Percentiles rank a stretch among this genome's conserved stretches.
Evolutionary conservation across 2,329 filamentous ascomycete species (phyloP).

Genomic region (Penicillium frequentans): DNA sequence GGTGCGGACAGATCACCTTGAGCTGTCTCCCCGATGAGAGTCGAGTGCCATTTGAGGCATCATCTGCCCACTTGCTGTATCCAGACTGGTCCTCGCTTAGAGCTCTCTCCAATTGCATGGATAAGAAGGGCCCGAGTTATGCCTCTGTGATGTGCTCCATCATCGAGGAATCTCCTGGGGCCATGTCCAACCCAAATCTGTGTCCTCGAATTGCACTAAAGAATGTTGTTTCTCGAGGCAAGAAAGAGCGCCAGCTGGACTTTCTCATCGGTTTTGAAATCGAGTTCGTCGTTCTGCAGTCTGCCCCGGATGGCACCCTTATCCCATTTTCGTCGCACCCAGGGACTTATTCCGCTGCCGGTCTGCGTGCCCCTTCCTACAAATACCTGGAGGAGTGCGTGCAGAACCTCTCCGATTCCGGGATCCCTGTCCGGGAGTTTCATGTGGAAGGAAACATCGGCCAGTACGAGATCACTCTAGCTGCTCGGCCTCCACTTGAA

Average conservation of each 20-base stretch:
- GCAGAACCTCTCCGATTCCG: not conserved
- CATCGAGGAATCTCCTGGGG: not conserved
- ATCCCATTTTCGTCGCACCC: not conserved
- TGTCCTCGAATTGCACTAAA: not conserved
- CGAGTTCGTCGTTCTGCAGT: constrained; percentile 10
- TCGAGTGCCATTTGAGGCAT: not conserved
- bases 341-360: not conserved
- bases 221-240: not conserved
- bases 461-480: constrained; percentile 18
- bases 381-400: constrained; percentile 5
- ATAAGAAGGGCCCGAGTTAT: not conserved
- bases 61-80: not conserved
- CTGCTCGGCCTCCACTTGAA: constrained; percentile 15
- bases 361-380: constrained; percentile 7
- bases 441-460: constrained; percentile 15
- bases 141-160: constrained; percentile 1
- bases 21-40: not conserved
- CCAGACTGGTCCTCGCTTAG: not conserved
- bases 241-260: not conserved
- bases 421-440: not conserved
- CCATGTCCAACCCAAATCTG: not conserved
- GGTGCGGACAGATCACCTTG: not conserved
- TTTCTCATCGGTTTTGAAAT: constrained; percentile 16
- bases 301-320: not conserved
- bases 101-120: not conserved